Evolutionary conservation across 768 basidiomycete species (phyloP), one percentile per base, ranked within the genome.

Genomic region (Steccherinum ochraceum): DNA sequence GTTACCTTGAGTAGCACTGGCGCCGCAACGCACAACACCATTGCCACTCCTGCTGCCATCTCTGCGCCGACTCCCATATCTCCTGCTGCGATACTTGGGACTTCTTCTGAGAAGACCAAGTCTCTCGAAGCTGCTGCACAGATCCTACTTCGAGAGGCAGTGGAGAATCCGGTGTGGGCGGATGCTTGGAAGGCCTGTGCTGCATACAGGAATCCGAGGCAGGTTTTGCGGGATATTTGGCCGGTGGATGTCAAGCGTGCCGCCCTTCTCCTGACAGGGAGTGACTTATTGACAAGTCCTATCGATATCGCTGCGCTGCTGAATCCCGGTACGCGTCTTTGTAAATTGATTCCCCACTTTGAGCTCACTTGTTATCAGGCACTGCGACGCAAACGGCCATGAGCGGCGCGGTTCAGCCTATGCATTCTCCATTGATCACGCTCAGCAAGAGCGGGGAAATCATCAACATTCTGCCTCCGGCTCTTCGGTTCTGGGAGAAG

Each of bases 41-140:
- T 52, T 2, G 56, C 52, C 12, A 52, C 43, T n/a, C 71, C 77
- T 2, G 72, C 77, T 2, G 72, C 76, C 7, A 70, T 72, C 2
- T 76, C 77, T n/a, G 89, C 84, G 0, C 89, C 88, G 1, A 93
- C 90, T 0, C 90, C 90, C 1, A 87, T 92, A 2, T 92, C 89
- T 0, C 90, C 90, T 18, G 88, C 86, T 3, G 84, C 86, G 1
- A 72, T 73, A 0, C 67, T 87, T 25, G 84, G 84, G 3, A 75
- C 78, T 1, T 70, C 80, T 1, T 77, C 78, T 3, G 87, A 87
- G 61, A 81, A 80, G 54, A 76, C 79, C 2, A 83, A 80, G 61
- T 78, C 79, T 1, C 68, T 91, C 20, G 88, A 89, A 61, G 77
- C 80, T 0, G 79, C 81, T 1, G 88, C 81, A 3, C 73, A 72